A percentile compares a stretch with the other conserved stretches of the same genome.
phyloP scores from a whole-genome alignment of 257 asterid genomes.

The Solanum appendiculatum region DNA sequence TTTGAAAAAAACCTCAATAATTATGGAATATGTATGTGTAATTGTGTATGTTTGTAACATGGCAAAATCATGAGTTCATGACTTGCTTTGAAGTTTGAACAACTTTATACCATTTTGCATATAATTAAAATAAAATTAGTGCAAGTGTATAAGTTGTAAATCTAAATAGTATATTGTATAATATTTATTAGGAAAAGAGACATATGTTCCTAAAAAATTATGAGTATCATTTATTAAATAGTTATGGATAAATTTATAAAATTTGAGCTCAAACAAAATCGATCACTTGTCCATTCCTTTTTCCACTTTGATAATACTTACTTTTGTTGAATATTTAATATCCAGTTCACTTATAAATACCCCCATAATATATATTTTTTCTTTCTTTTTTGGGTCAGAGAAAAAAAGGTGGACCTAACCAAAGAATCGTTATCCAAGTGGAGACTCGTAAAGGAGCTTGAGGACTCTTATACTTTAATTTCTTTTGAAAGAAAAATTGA shows the following conservation, averaged over 20 bases:
- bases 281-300: neutral
- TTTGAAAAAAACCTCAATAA: neutral
- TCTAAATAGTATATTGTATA: too few species aligned
- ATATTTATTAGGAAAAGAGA: too few species aligned
- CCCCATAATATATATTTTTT: neutral
- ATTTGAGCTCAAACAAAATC: neutral
- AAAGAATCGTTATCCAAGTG: neutral
- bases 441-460: neutral
- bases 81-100: neutral
- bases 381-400: neutral
- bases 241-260: too few species aligned
- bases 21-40: neutral
- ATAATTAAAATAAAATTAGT: too few species aligned
- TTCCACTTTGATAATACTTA: neutral
- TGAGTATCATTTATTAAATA: neutral
- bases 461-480: neutral
- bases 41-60: too few species aligned
- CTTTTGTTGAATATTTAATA: neutral
- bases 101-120: neutral
- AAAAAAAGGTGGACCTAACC: neutral
- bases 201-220: too few species aligned
- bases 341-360: neutral
- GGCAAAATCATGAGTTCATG: neutral
- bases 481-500: neutral
- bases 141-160: too few species aligned